These are phyloP conservation scores for Aspergillus amoenus DNA, from an alignment of 2,329 filamentous ascomycete species.

Conservation along the genomic window DNA sequence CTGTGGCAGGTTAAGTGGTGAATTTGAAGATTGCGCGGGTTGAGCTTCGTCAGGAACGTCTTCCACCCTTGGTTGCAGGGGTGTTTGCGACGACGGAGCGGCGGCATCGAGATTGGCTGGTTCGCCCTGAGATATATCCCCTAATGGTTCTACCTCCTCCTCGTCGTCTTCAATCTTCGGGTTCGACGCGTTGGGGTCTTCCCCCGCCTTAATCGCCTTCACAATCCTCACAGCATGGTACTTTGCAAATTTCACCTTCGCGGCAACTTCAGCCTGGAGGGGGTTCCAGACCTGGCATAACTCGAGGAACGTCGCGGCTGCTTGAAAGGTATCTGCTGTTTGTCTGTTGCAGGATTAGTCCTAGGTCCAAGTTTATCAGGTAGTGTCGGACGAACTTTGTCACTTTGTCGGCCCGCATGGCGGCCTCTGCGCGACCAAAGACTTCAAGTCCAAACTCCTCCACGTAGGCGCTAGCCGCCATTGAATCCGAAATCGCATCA, in stretches of 20 bases:
- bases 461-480: conserved; percentile 84
- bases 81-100: conserved; percentile 45
- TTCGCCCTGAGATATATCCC: conserved; percentile 58
- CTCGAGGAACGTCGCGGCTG: conserved; percentile 88
- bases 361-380: conserved; percentile 10
- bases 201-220: conserved; percentile 85
- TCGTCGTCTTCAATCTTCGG: conserved; percentile 54
- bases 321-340: conserved; percentile 91
- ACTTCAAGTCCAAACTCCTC: conserved; percentile 92
- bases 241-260: conserved; percentile 95
- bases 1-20: conserved; percentile 40
- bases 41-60: conserved; percentile 59
- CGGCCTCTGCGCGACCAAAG: conserved; percentile 78
- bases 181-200: conserved; percentile 90
- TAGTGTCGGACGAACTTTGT: conserved; percentile 58
- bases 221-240: conserved; percentile 90
- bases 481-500: conserved; percentile 81
- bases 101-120: conserved; percentile 61
- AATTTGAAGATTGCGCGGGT: conserved; percentile 45
- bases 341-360: conserved; percentile 54
- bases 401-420: conserved; percentile 78
- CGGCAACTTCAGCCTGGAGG: conserved; percentile 69
- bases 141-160: conserved; percentile 48
- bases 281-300: conserved; percentile 80
- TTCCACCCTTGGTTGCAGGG: conserved; percentile 57